A percentile compares a stretch with the other conserved stretches of the same genome.
Conservation (phyloP, 2,329 filamentous ascomycete genomes). For the Claviceps monticola region DNA sequence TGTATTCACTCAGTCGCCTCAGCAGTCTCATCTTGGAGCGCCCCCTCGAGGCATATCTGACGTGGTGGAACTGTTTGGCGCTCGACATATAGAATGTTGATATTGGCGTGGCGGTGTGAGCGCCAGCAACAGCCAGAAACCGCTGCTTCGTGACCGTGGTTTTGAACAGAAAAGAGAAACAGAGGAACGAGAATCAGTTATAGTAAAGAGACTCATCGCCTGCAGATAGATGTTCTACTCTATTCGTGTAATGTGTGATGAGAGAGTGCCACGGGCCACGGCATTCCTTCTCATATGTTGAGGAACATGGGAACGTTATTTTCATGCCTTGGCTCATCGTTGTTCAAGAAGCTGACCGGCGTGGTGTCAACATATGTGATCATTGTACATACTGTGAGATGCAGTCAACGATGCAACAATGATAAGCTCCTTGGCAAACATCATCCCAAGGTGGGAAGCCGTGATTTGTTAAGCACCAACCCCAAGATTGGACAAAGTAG, state of each 20-base stretch:
- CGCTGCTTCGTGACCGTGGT: neutral
- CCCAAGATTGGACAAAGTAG: too few species aligned
- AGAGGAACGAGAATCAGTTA: too few species aligned
- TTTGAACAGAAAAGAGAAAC: neutral
- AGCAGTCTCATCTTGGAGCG: too few species aligned
- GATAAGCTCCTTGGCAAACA: neutral
- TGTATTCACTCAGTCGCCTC: too few species aligned
- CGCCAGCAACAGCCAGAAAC: neutral
- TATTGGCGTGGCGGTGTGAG: neutral
- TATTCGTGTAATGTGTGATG: too few species aligned
- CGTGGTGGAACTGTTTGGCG: neutral
- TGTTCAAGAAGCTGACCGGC: neutral
- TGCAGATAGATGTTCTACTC: too few species aligned
- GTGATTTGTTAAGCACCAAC: neutral
- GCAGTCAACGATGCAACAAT: neutral
- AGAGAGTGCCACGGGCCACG: neutral
- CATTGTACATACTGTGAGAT: neutral
- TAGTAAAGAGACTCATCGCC: too few species aligned
- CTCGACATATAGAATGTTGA: neutral
- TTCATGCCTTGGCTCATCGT: neutral
- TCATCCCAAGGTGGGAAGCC: neutral
- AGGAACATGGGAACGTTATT: neutral
- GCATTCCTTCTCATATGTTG: neutral
- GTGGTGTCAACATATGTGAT: neutral
- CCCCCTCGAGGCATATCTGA: too few species aligned